A percentile compares a stretch with the other conserved stretches of the same genome.
phyloP scores from a whole-genome alignment of 441 rosid genomes.

The Pelargonium exstipulatum region DNA sequence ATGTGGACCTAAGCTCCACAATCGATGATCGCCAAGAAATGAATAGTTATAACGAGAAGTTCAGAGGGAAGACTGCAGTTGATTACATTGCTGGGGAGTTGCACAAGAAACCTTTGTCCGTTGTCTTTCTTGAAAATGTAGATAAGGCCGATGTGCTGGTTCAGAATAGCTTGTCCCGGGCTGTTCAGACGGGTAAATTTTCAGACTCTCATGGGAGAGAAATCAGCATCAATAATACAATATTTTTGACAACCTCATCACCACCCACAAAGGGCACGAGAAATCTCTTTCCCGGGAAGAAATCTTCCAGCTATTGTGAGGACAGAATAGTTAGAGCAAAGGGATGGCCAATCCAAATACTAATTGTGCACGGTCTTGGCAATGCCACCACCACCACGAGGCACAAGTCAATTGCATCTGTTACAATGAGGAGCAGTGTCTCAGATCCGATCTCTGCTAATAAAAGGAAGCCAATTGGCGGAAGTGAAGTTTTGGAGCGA shows the following conservation, averaged over 20 bases:
- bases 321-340: conserved; percentile 46
- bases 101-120: conserved; percentile 40
- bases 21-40: conserved; percentile 15
- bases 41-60: conserved; percentile 30
- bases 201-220: conserved; percentile 56
- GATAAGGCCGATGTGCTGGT: conserved; percentile 57
- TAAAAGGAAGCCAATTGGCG: background rate
- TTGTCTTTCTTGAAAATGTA: conserved; percentile 65
- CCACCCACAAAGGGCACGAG: conserved; percentile 21
- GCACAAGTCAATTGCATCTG: background rate
- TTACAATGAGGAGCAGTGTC: conserved; percentile 16
- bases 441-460: background rate
- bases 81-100: conserved; percentile 57
- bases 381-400: conserved; percentile 10
- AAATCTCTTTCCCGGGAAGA: conserved; percentile 18
- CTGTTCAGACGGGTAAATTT: conserved; percentile 51
- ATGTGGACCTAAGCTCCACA: conserved; percentile 47
- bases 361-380: conserved; percentile 31
- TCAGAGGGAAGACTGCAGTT: conserved; percentile 48
- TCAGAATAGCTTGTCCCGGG: conserved; percentile 47
- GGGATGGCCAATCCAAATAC: conserved; percentile 50
- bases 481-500: background rate
- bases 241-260: conserved; percentile 47
- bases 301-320: conserved; percentile 35
- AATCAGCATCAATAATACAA: conserved; percentile 37